Evolutionary conservation across 805 yeast genomes (phyloP).

Genomic region (Wickerhamiella parazyma): DNA sequence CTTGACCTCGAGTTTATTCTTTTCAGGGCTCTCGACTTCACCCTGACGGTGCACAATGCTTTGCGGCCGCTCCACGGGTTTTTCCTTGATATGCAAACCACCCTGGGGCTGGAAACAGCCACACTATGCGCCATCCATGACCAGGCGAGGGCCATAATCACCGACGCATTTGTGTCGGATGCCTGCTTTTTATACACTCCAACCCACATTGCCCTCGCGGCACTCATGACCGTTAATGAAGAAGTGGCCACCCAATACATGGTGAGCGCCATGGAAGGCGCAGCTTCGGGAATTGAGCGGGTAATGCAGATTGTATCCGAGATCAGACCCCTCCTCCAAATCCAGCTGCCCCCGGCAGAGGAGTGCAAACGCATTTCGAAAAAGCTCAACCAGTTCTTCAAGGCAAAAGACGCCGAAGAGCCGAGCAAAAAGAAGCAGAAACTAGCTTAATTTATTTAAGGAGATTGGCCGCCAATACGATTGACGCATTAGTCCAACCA

Average conservation of each 20-base stretch:
- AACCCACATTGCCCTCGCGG: conserved; percentile 89
- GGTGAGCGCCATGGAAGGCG: conserved; percentile 30
- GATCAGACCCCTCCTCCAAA: conserved; percentile 19
- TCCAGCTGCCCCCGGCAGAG: conserved; percentile 20
- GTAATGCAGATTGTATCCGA: conserved; percentile 20
- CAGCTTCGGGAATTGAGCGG: conserved; percentile 16
- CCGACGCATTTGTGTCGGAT: conserved; percentile 63
- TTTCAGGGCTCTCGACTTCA: conserved; percentile 60
- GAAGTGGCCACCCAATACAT: conserved; percentile 54
- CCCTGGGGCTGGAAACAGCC: conserved; percentile 33
- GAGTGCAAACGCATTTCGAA: conserved; percentile 25
- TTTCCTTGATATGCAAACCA: conserved; percentile 68
- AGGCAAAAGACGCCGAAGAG: conserved; percentile 2
- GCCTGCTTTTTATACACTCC: conserved; percentile 72
- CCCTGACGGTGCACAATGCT: conserved; percentile 79
- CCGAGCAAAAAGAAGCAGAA: conserved; percentile 4
- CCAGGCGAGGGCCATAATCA: conserved; percentile 48
- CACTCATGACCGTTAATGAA: conserved; percentile 54
- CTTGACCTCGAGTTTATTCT: conserved; percentile 68
- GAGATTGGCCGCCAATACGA: conserved; percentile 14
- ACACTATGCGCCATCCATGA: conserved; percentile 60
- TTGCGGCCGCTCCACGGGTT: conserved; percentile 86
- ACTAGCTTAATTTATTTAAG: background rate
- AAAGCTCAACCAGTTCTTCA: conserved; percentile 22
- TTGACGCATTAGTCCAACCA: conserved; percentile 96